Base-by-base conservation (phyloP, 2,329 filamentous ascomycete species). In the Xylaria digitata region DNA sequence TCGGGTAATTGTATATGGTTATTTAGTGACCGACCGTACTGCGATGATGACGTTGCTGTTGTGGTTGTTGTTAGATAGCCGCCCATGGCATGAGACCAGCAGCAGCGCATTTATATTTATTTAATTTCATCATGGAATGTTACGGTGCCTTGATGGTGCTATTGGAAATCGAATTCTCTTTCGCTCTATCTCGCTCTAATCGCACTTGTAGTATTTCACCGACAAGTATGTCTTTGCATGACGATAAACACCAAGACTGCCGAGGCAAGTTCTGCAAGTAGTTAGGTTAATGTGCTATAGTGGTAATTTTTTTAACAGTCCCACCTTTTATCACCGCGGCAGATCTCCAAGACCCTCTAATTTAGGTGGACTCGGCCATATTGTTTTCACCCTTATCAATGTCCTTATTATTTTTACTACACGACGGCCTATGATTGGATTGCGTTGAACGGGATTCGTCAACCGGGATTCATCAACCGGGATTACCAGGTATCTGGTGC, bases 241-340 rank as follows among this genome's bases (percentile, higher is more conserved):
- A 49, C 26, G 32, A 60, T 42, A 54, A 37, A 32, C 7, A 30
- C 6, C 7, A 37, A 37, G 19, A 53, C 21, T 67, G 43, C 60
- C 60, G 55, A 60, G 54, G 62, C 62, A 65, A 26, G 55, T 63
- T 40, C 57, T 50, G 30, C 58, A 43, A 61, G 50, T 52, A 63
- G 40, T 37, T 53, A 46, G 46, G 40, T 40, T 37, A 45, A 19
- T 19, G 19, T 21, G 26, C 17, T 26, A 6, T 11, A 43, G 32
- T 13, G 34, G 34, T 2, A 37, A 9, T 37, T 37, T 37, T 37
- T 37, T 13, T 13, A 17, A 15, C 37, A 11, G 19, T 37, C 8
- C 34, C 32, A 23, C 30, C 23, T 50, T 32, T 59, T 32, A 9
- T 30, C n/a, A 32, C 26, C 34, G 30, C 50, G 34, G 32, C 32